Base-by-base conservation (phyloP, 805 yeast genomes). In the Lipomyces kockii region DNA sequence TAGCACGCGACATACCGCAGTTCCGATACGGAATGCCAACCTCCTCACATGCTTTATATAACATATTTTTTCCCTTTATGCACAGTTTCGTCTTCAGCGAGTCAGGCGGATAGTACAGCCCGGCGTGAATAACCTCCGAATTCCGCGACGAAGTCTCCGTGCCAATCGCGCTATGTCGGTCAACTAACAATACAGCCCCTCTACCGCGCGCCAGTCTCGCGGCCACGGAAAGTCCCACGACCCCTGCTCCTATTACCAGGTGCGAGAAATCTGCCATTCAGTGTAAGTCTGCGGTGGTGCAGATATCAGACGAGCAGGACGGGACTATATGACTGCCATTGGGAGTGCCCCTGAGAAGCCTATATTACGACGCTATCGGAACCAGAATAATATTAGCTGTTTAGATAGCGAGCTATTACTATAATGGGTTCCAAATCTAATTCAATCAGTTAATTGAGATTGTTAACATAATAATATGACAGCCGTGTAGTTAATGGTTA, bases 81-180 rank as follows among this genome's bases (percentile, higher is more conserved):
- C 97, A 93, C 35, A 92, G 78, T 71, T 81, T 78, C 0, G 91
- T 86, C 74, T 91, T 89, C 63, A 93, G 80, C 1, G 89, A 83
- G 66, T 85, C 84, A 9, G 80, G 78, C 0, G 97, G 96, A 74
- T 90, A 89, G 76, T 93, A 93, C 6, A 92, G 74, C 0, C 97
- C 97, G 0, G 97, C 97, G 78, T 92, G 98, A 29, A 92, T 89
- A 32, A 93, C 98, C 75, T 93, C 98, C 1, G 97, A 90, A 80
- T 92, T 92, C 62, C 97, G 81, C n/a, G 94, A 84, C 5, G 96
- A 89, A 0, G 97, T 91, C 73, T 92, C 97, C 71, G 85, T 83
- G 1, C 97, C 97, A 60, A 86, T 76, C 46, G 81, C 81, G 0
- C 78, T 76, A 76, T 92, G 86, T 74, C 89, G 86, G 73, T 92